These are phyloP conservation scores for Psilocybe subaeruginosa DNA, from an alignment of 768 basidiomycete species.

Conservation along the genomic window DNA sequence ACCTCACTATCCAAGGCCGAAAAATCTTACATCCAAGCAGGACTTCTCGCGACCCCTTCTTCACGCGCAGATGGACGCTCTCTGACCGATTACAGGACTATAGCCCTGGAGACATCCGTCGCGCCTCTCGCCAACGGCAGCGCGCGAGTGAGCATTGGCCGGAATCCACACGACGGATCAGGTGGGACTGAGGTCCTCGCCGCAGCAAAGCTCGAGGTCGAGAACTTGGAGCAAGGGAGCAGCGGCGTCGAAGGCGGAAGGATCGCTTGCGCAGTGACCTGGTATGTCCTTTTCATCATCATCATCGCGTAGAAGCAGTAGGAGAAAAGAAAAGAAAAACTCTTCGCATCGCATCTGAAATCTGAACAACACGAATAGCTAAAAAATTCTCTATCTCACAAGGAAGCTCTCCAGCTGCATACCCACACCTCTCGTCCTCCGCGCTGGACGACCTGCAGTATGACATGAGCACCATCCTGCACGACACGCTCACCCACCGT, in stretches of 20 bases:
- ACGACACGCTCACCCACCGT: constrained; percentile 66
- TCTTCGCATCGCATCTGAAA: neutral
- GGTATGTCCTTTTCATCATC: constrained; percentile 54
- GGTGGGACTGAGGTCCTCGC: constrained; percentile 81
- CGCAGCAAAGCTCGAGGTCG: constrained; percentile 81
- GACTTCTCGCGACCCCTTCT: constrained; percentile 59
- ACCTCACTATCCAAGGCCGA: constrained; percentile 74
- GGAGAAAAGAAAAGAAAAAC: neutral
- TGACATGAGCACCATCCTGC: constrained; percentile 67
- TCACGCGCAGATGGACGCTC: constrained; percentile 79
- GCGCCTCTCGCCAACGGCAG: constrained; percentile 87
- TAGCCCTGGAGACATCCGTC: constrained; percentile 77
- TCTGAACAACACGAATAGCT: neutral
- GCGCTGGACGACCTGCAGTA: constrained; percentile 78
- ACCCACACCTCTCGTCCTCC: constrained; percentile 63
- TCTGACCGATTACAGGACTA: constrained; percentile 65
- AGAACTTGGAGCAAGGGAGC: constrained; percentile 49
- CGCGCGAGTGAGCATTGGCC: constrained; percentile 74
- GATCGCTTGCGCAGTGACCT: constrained; percentile 71
- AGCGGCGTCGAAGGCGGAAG: constrained; percentile 60
- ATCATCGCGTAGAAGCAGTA: neutral
- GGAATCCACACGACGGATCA: constrained; percentile 51
- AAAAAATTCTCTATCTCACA: constrained; percentile 16
- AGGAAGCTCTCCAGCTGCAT: constrained; percentile 81
- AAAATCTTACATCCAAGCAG: constrained; percentile 72